Base-by-base conservation (phyloP, 306 rosid genomes). In the Sesbania bispinosa region DNA sequence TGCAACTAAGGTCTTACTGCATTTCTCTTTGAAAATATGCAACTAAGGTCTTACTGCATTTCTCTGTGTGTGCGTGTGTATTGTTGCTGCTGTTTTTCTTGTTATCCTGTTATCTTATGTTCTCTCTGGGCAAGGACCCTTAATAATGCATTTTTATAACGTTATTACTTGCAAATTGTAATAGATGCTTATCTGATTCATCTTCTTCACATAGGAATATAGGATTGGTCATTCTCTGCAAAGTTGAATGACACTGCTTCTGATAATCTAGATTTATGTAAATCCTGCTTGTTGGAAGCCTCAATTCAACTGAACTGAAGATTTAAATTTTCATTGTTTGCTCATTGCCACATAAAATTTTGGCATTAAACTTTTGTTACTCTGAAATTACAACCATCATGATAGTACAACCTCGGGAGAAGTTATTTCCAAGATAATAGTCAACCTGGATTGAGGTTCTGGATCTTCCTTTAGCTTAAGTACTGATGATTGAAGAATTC, bases 1-100 rank as follows among this genome's bases (percentile, higher is more conserved):
- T 90, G 94, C 89, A 80, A 77, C 70, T 94, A 57, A 94, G 96
- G 98, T 88, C 41, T 18, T 65, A 16, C 29, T 43, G 18, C 58
- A 24, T 51, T 13, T 65, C 52, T 41, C 10, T 67, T 1, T 30
- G 10, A 94, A 85, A 94, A 84, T 69, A 83, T 90, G 94, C 89
- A 80, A 77, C 70, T 94, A 57, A 94, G 96, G 98, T 88, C 41
- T 18, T 65, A 16, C 29, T 43, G 18, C 58, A 24, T 51, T 13
- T 65, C 52, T 52, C 7, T 20, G 14, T 30, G 4, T 60, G 10
- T 23, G 63, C 39, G 10, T 38, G 39, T 6, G 36, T 74, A n/a
- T n/a, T n/a, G n/a, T n/a, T n/a, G 13, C 32, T 74, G 8, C 30
- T 74, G 10, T 62, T 42, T 29, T 68, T 43, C 14, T 41, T 41